Conservation (phyloP, 495 filamentous ascomycete genomes). For the Xylaria intraflava region DNA sequence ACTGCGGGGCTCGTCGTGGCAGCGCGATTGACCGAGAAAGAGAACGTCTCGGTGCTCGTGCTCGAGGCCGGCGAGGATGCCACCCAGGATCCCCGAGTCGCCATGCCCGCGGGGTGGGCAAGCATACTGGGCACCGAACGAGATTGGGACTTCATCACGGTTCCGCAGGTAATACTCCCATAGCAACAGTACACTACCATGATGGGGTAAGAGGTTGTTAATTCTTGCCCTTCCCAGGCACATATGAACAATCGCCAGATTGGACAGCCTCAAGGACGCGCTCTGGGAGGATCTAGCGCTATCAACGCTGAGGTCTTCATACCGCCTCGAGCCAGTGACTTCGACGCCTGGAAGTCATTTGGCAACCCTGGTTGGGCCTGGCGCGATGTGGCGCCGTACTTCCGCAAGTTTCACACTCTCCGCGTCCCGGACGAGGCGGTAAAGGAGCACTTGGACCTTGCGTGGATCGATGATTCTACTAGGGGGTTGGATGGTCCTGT, state of each 20-base stretch:
- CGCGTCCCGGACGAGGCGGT: neutral
- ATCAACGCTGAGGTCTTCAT: constrained; percentile 51
- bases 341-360: constrained; percentile 52
- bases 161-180: constrained; percentile 27
- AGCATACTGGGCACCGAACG: constrained; percentile 37
- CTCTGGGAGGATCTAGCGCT: constrained; percentile 42
- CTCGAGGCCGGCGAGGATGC: constrained; percentile 48
- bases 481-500: neutral
- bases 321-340: constrained; percentile 47
- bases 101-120: constrained; percentile 33
- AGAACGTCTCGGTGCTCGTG: constrained; percentile 40
- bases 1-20: constrained; percentile 52
- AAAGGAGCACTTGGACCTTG: neutral
- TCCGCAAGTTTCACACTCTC: constrained; percentile 25
- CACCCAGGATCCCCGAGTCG: constrained; percentile 38
- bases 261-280: constrained; percentile 43
- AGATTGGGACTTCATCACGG: constrained; percentile 49
- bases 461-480: neutral
- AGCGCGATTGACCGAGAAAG: constrained; percentile 44
- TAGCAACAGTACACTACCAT: neutral
- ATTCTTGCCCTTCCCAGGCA: neutral
- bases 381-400: constrained; percentile 34
- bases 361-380: constrained; percentile 54
- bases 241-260: constrained; percentile 11
- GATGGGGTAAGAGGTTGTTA: neutral